Base-by-base conservation (phyloP, 345 rosid species). In the Hypericum androsaemum region DNA sequence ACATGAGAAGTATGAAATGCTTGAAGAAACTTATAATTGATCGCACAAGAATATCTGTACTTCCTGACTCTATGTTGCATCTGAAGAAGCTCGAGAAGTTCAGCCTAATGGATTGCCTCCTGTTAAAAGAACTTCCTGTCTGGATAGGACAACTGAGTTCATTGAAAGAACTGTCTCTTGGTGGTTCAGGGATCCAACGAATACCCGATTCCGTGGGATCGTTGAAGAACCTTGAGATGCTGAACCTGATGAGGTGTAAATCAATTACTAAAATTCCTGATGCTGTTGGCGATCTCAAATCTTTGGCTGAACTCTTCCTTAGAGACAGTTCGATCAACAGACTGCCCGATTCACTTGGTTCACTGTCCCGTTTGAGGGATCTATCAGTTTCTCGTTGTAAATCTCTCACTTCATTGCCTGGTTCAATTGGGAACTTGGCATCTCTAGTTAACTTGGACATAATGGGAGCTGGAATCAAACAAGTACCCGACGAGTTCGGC, bases 11-110 rank as follows among this genome's bases (percentile, higher is more conserved):
- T 39, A 53, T 65, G 70, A 38, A 12, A 50, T 39, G 39, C 35
- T 54, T 65, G 14, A 41, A 38, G 47, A 47, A 60, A 51, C 52
- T 66, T 49, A 41, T 66, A 9, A 44, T 66, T 3, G 65, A 66
- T 49, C 41, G 46, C n/a, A 66, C 65, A 7, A 15, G 43, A 7
- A 5, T 66, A 43, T 32, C 10, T 0, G 4, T 58, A 10, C 52
- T 56, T 6, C 60, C 60, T 15, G 16, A 56, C 11, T 56, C 60
- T 8, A 46, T 45, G 16, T 45, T 56, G 36, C 52, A 22, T 37
- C 60, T 56, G 41, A 56, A 43, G 57, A 43, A 45, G 43, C 65
- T 66, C 22, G 38, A 66, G 14, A 55, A 7, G 40, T n/a, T 60
- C 9, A 66, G 65, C 8, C 57, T 58, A 22, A 43, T 49, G 15